These are phyloP conservation scores for Taxawa tesnikishii DNA, from an alignment of 2,329 filamentous ascomycete genomes.

Conservation along the genomic window DNA sequence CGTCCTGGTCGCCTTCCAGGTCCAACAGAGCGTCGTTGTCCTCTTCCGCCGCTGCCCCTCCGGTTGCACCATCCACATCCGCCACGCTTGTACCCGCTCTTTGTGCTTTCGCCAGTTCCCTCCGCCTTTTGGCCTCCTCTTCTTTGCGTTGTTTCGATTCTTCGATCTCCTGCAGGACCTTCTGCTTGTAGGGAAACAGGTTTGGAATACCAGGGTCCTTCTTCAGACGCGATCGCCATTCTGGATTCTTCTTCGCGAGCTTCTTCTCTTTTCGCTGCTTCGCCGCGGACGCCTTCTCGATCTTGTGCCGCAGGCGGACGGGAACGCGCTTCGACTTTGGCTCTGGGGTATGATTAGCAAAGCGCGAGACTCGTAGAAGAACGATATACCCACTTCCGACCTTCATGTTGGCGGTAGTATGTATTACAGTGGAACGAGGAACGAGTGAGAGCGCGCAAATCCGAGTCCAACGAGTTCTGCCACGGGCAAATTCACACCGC, in stretches of 20 bases:
- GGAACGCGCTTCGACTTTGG: slow-evolving; percentile 88
- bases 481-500: too few species aligned
- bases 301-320: slow-evolving; percentile 85
- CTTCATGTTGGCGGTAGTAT: too few species aligned
- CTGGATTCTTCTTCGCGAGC: slow-evolving; percentile 85
- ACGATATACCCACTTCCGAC: too few species aligned
- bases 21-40: slow-evolving; percentile 33
- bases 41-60: slow-evolving; percentile 30
- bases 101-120: slow-evolving; percentile 51
- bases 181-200: slow-evolving; percentile 94
- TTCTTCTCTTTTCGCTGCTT: slow-evolving; percentile 90
- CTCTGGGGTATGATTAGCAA: too few species aligned
- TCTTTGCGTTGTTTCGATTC: slow-evolving; percentile 69
- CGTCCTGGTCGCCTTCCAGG: slow-evolving; percentile 40
- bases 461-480: too few species aligned
- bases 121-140: slow-evolving; percentile 60
- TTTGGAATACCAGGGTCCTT: slow-evolving; percentile 98
- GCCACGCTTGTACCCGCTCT: slow-evolving; percentile 21
- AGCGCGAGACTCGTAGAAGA: too few species aligned
- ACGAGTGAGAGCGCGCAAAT: too few species aligned
- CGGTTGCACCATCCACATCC: slow-evolving; percentile 21
- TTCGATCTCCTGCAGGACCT: slow-evolving; percentile 87
- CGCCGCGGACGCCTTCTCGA: slow-evolving; percentile 78
- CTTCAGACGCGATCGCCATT: slow-evolving; percentile 92
- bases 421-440: too few species aligned